phyloP scores from a whole-genome alignment of 495 filamentous ascomycete species.

The Trichocladium uniseriatum region DNA sequence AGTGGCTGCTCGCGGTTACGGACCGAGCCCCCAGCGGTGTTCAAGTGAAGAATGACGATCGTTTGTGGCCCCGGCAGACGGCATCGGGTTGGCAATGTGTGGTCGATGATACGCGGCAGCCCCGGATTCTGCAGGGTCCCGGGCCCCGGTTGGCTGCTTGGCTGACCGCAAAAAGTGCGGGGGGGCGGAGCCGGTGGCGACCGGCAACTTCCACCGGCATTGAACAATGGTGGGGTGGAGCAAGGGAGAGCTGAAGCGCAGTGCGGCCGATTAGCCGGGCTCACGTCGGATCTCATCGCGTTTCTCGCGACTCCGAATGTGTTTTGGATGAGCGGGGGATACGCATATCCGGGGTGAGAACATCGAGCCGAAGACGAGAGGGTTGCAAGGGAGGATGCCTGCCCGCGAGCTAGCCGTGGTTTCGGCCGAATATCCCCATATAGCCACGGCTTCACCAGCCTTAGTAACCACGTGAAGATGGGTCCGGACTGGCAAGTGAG shows the following conservation, averaged over 20 bases:
- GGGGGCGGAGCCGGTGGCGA: conserved; percentile 1
- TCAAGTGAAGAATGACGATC: neutral
- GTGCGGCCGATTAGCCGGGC: too few relatives aligned
- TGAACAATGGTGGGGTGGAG: too few relatives aligned
- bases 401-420: too few relatives aligned
- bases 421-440: too few relatives aligned
- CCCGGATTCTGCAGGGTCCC: conserved; percentile 1
- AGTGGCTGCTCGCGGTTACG: neutral
- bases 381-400: too few relatives aligned
- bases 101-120: conserved; percentile 3
- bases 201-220: conserved; percentile 12
- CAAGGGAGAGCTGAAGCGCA: too few relatives aligned
- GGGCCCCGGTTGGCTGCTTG: conserved; percentile 10
- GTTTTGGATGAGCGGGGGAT: neutral
- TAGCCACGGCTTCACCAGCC: neutral
- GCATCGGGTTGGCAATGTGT: conserved; percentile 7
- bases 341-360: conserved; percentile 3
- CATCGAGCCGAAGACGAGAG: neutral
- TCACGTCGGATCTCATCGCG: neutral
- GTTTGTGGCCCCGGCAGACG: neutral
- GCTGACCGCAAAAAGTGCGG: conserved; percentile 11
- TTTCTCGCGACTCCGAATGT: conserved; percentile 18
- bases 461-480: neutral
- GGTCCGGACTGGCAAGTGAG: neutral
- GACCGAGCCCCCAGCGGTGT: neutral